Percentiles rank a stretch among this genome's conserved stretches.
Evolutionary conservation across 2,329 filamentous ascomycete species (phyloP).

Genomic region (Trichoderma oligosporum): DNA sequence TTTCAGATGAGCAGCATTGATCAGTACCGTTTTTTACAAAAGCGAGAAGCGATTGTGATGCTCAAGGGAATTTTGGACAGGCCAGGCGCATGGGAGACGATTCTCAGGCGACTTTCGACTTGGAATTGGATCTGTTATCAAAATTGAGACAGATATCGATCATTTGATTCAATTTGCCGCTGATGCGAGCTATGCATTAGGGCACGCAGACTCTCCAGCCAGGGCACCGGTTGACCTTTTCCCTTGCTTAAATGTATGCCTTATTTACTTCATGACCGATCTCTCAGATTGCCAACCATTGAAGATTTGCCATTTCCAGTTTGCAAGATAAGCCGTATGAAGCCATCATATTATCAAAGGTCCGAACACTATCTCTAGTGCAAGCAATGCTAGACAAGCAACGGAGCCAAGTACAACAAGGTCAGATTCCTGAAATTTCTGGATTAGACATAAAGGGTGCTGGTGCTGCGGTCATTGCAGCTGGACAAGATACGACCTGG

Average conservation of each 20-base stretch:
- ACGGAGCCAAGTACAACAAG: constrained; percentile 26
- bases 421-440: constrained; percentile 33
- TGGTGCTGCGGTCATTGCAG: constrained; percentile 45
- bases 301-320: constrained; percentile 33
- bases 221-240: constrained; percentile 46
- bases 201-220: constrained; percentile 30
- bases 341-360: constrained; percentile 31
- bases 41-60: constrained; percentile 32
- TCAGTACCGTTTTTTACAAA: constrained; percentile 35
- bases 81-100: constrained; percentile 36
- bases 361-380: constrained; percentile 30
- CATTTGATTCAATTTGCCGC: constrained; percentile 40
- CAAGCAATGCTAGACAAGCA: constrained; percentile 29
- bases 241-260: constrained; percentile 44
- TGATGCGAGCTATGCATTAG: constrained; percentile 30
- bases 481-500: constrained; percentile 46
- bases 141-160: constrained; percentile 35
- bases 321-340: constrained; percentile 45
- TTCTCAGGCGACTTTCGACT: constrained; percentile 40
- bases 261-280: constrained; percentile 33
- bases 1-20: constrained; percentile 40
- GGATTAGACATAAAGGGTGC: constrained; percentile 48
- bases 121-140: constrained; percentile 43
- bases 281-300: constrained; percentile 30
- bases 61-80: constrained; percentile 31